Percentiles rank a stretch among this genome's conserved stretches.
These are phyloP conservation scores for Leccinum uliginosum DNA, from an alignment of 768 basidiomycete genomes.

Conservation along the genomic window DNA sequence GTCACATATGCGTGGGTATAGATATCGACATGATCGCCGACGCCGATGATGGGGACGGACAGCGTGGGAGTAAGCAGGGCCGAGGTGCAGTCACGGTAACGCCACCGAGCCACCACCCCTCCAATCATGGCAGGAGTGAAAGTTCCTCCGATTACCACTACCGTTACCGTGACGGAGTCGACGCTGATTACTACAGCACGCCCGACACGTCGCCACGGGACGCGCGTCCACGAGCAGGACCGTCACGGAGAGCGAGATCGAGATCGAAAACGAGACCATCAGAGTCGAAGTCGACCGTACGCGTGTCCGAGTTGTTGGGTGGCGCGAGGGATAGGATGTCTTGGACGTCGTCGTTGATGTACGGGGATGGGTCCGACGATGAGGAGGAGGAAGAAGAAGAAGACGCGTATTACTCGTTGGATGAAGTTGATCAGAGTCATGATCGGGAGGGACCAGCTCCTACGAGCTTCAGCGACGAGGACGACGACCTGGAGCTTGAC, in stretches of 20 bases:
- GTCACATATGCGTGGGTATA: background rate
- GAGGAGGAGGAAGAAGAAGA: conserved; percentile 28
- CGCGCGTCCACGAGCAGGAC: background rate
- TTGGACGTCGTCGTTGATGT: conserved; percentile 2
- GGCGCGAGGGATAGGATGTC: background rate
- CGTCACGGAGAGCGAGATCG: background rate
- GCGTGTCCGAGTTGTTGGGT: conserved; percentile 3
- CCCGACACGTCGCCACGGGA: conserved; percentile 20
- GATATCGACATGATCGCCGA: background rate
- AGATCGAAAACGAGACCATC: background rate
- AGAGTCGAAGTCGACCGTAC: background rate
- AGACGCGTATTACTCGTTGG: conserved; percentile 32
- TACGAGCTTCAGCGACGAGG: background rate
- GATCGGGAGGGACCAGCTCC: background rate
- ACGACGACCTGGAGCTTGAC: background rate
- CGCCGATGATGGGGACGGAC: background rate
- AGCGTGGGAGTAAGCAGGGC: background rate
- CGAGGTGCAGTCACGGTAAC: background rate
- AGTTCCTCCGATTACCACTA: background rate
- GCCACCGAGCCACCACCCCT: background rate
- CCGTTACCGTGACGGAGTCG: background rate
- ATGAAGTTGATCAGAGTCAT: conserved; percentile 44
- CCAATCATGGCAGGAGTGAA: background rate
- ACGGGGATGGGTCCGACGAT: background rate
- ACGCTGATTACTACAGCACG: conserved; percentile 20